Percentiles rank a stretch among this genome's conserved stretches.
These are phyloP conservation scores for Fragaria iinumae DNA, from an alignment of 306 rosid genomes.

Conservation along the genomic window DNA sequence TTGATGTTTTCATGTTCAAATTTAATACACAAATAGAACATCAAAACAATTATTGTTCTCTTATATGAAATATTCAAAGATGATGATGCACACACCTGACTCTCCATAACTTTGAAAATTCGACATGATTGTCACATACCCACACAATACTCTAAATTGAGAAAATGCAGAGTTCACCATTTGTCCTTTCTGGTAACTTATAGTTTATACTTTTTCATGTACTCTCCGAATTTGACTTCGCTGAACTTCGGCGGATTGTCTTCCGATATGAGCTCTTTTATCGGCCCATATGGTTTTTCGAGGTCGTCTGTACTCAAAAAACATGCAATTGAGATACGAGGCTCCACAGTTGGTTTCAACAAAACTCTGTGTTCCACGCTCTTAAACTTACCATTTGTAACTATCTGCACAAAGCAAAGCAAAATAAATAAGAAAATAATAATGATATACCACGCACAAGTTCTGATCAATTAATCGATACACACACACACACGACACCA, in stretches of 20 bases:
- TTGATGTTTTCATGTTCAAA: no score
- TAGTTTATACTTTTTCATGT: neutral
- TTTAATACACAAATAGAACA: no score
- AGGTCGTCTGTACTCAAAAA: conserved; percentile 13
- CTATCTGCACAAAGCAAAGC: neutral
- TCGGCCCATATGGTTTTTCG: conserved; percentile 17
- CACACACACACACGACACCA: neutral
- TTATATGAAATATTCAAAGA: no score
- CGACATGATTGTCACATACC: no score
- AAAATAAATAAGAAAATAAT: neutral
- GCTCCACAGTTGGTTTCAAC: neutral
- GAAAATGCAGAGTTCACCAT: neutral
- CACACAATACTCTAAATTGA: neutral
- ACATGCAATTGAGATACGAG: conserved; percentile 26
- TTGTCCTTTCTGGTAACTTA: neutral
- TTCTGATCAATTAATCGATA: neutral
- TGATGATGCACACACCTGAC: no score
- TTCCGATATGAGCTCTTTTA: conserved; percentile 20
- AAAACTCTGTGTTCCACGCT: conserved; percentile 20
- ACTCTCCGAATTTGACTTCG: conserved; percentile 15
- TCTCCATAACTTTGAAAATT: no score
- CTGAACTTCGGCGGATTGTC: conserved; percentile 6
- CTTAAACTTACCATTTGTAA: conserved; percentile 23
- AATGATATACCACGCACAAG: neutral
- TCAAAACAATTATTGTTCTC: no score